Base-by-base conservation (phyloP, 106 monocot species). In the Gastrodia elata region DNA sequence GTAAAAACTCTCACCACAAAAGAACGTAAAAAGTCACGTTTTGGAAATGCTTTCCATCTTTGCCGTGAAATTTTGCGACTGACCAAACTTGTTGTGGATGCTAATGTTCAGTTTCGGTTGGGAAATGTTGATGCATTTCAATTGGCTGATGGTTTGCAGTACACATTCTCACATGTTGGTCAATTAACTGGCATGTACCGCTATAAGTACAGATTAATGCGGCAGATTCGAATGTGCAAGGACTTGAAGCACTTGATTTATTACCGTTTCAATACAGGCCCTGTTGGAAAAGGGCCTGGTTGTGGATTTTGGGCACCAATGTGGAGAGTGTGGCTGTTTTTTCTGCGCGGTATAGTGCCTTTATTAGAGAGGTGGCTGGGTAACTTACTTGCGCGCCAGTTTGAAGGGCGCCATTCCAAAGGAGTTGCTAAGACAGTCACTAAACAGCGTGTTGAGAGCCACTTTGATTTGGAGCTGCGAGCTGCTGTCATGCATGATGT, bases 401-500 rank as follows among this genome's bases (percentile, higher is more conserved):
- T 99, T 87, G 98, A 99, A 76, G 98, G 98, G 9, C 90, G 98
- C 35, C 98, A 99, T 83, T 93, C 93, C 26, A 99, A 99, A 83
- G 98, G 93, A 48, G 86, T 99, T 82, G 98, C 98, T 10, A 99
- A 99, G 73, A 99, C 98, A 79, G 98, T 99, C 56, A 99, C 98
- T 8, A 99, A 99, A 69, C 93, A 99, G 64, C 88, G 98, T 64
- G 98, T 99, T 27, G 98, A 99, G 71, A 93, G 93, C 69, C 98
- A 99, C 76, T 99, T 99, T 59, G 98, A 99, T 77, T 89, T 99
- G 88, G 98, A 99, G 70, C 91, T 99, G 70, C 83, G 98, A 72
- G 98, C 98, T 82, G 98, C 98, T 74, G 98, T 99, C 48, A 99
- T 99, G 98, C 98, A 99, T 81, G 98, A 99, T 91, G 88, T 99